Base-by-base conservation (phyloP, 176 grass and related monocot genomes). In the Oryza meridionalis region DNA sequence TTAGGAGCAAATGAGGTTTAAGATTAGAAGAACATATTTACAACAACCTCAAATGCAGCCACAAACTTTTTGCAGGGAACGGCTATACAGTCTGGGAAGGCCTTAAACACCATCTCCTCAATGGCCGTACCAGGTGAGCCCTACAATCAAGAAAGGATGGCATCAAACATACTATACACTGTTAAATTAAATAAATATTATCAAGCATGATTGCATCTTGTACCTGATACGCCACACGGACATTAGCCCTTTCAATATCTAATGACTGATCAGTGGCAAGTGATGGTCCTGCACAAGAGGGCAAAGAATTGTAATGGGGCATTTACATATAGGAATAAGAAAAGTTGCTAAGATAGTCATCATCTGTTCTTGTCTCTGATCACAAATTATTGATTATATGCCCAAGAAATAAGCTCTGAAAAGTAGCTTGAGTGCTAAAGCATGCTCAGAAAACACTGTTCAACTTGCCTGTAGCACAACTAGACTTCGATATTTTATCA, bases 221-320 rank as follows among this genome's bases (percentile, higher is more conserved):
- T 85, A 89, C 92, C 84, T 94, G 87, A 84, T 85, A 94, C 83
- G 92, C 84, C 51, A 91, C 89, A 61, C 69, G 84, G n/a, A 90
- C 71, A 79, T 79, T 72, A 76, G 81, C 83, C 68, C 68, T 87
- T 72, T 83, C 21, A 75, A 13, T 46, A 50, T 84, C 73, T 32
- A 81, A 66, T 16, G 77, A 85, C 10, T 62, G 70, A 86, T 91
- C 87, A 45, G 76, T 75, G 68, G 61, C 72, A 69, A 80, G 63
- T 11, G 89, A 88, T 72, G 86, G 78, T n/a, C 85, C 88, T 94
- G 72, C 78, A 59, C 37, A 65, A 71, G 33, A 38, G 21, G 44
- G 22, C 5, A 76, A 46, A 69, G 31, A 51, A 19, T 31, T 65
- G 45, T 35, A 42, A 77, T 21, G 21, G 16, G 21, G 26, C 26